These are phyloP conservation scores for Epichloe uncinata DNA, from an alignment of 2,329 filamentous ascomycete species.

Conservation along the genomic window DNA sequence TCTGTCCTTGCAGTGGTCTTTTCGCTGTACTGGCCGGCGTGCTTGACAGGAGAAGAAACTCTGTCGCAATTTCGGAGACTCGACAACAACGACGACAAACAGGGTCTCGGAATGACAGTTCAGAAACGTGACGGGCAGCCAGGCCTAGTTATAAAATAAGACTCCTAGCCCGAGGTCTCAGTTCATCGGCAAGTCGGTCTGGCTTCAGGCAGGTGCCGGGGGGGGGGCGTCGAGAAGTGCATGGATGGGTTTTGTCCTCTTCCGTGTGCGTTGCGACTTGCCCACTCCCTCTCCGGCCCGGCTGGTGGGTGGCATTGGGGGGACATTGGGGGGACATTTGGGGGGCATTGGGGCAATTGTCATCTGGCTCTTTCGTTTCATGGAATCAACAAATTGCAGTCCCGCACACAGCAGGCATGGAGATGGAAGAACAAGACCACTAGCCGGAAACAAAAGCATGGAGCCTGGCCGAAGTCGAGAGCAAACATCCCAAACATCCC, in stretches of 20 bases:
- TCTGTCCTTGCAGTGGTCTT: neutral
- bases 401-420: too few relatives aligned
- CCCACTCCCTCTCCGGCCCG: too few relatives aligned
- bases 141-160: neutral
- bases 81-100: neutral
- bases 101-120: neutral
- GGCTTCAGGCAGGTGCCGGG: neutral
- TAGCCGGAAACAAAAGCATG: neutral
- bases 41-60: neutral
- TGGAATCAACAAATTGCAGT: too few relatives aligned
- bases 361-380: too few relatives aligned
- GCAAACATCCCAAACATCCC: neutral
- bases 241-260: too few relatives aligned
- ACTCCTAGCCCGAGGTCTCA: neutral
- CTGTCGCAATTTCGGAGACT: neutral
- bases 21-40: neutral
- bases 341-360: too few relatives aligned
- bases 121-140: neutral
- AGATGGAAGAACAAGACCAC: too few relatives aligned
- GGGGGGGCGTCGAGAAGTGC: neutral
- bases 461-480: neutral
- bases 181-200: neutral
- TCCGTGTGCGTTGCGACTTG: too few relatives aligned
- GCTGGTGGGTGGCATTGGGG: too few relatives aligned
- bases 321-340: too few relatives aligned